Conservation (phyloP, 768 basidiomycete species). For the Phlegmacium glaucopus region DNA sequence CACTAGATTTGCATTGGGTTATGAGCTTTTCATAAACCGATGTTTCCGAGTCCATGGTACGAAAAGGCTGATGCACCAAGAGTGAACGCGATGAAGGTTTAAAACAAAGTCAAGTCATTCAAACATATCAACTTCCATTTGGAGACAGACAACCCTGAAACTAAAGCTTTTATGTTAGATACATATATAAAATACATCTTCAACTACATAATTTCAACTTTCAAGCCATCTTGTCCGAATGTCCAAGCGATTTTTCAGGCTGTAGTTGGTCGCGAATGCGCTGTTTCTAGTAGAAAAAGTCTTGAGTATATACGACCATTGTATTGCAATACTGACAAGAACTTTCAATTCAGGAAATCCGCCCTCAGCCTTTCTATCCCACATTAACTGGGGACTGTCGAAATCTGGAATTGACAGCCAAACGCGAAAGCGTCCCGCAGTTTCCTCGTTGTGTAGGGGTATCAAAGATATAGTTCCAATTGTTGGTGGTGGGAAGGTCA, state of each 20-base stretch:
- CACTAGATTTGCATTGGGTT: conserved; percentile 62
- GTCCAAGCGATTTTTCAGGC: conserved; percentile 80
- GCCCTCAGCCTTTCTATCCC: conserved; percentile 90
- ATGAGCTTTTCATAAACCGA: conserved; percentile 56
- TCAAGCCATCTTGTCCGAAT: conserved; percentile 66
- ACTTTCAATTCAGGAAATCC: conserved; percentile 90
- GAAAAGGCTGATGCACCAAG: conserved; percentile 7
- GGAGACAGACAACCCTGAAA: conserved; percentile 1
- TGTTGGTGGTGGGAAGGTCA: conserved; percentile 84
- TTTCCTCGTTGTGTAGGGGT: conserved; percentile 76
- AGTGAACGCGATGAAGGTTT: conserved; percentile 3
- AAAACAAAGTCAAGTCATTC: conserved; percentile 1
- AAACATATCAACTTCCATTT: conserved; percentile 8
- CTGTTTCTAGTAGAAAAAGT: conserved; percentile 56
- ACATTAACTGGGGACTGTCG: conserved; percentile 50
- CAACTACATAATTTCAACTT: background rate
- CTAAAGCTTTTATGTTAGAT: background rate
- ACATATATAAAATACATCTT: background rate
- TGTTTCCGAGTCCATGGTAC: conserved; percentile 50
- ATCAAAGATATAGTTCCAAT: conserved; percentile 66
- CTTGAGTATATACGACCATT: background rate
- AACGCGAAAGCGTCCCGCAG: conserved; percentile 86
- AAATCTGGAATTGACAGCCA: conserved; percentile 58
- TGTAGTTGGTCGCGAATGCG: conserved; percentile 79
- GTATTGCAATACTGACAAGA: conserved; percentile 47